Base-by-base conservation (phyloP, 345 rosid species). In the Ceriops zippeliana region DNA sequence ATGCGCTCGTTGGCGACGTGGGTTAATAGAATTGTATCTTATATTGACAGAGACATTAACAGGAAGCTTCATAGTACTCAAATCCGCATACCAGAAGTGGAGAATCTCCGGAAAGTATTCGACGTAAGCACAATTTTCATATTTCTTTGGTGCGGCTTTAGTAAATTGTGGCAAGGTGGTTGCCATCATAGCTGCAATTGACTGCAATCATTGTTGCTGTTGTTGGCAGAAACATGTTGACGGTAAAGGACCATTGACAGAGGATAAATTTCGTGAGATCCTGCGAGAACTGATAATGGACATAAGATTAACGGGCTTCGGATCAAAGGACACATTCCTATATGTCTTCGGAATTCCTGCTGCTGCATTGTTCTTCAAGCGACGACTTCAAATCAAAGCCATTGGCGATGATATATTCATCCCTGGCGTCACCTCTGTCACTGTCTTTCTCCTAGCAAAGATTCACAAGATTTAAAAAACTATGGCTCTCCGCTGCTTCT, bases 381-480 rank as follows among this genome's bases (percentile, higher is more conserved):
- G 81, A 71, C 73, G 79, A 17, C 54, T 87, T 3, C 78, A 80
- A 5, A 96, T 89, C 0, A 75, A 76, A 1, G 65, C 81, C 1
- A 17, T 92, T 30, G 81, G 86, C 2, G 80, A 90, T 32, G 91
- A 92, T 24, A 61, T 90, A n/a, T 85, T 92, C 64, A 85, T 90
- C 42, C 96, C 96, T 0, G 81, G 72, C 6, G 72, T 92, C 76
- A 90, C 98, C 22, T 92, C 96, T 26, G 89, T 84, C 63, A 84
- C 91, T 1, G 98, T 92, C 68, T 83, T 76, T 76, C 62, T 90
- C 71, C 96, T 92, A 56, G 90, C 96, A 58, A 80, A 84, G 62
- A 81, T 92, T 34, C 81, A 90, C 52, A 92, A 88, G 80, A 83
- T 85, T 56, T 88, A 86, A 86, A 7, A 7, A 1, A 66, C 53